phyloP scores from a whole-genome alignment of 768 basidiomycete species.

The Chiua virens region DNA sequence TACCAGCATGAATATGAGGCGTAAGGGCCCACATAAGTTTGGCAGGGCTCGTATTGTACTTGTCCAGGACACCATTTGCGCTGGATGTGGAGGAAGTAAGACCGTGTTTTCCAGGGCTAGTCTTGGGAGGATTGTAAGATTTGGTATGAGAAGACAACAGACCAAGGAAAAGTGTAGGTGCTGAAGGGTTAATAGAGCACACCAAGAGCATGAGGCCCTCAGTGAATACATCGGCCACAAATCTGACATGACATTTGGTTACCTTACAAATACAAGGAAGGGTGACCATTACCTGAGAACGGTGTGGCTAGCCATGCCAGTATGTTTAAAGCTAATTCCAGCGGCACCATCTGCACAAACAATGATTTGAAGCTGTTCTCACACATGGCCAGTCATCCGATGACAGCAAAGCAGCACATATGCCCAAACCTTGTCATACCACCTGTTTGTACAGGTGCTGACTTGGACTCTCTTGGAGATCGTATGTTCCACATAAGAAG shows the following conservation, averaged over 20 bases:
- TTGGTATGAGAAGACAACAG: conserved; percentile 79
- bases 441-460: conserved; percentile 94
- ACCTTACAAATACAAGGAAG: background rate
- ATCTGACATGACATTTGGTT: conserved; percentile 38
- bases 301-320: conserved; percentile 96
- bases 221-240: conserved; percentile 91
- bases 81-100: conserved; percentile 39
- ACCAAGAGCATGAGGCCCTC: conserved; percentile 98
- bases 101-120: conserved; percentile 19
- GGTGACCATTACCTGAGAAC: conserved; percentile 63
- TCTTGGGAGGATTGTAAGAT: conserved; percentile 60
- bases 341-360: conserved; percentile 91
- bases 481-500: conserved; percentile 92
- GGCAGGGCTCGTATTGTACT: conserved; percentile 79
- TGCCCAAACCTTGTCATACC: conserved; percentile 80
- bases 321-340: conserved; percentile 98
- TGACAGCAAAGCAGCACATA: background rate
- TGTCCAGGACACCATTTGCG: background rate
- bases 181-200: conserved; percentile 92
- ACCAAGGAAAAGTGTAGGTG: conserved; percentile 92
- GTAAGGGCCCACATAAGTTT: conserved; percentile 95
- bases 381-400: background rate
- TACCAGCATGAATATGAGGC: conserved; percentile 79
- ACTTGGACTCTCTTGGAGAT: conserved; percentile 82
- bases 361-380: conserved; percentile 86